Base-by-base conservation (phyloP, 2,329 filamentous ascomycete genomes). In the Fusarium luffae region DNA sequence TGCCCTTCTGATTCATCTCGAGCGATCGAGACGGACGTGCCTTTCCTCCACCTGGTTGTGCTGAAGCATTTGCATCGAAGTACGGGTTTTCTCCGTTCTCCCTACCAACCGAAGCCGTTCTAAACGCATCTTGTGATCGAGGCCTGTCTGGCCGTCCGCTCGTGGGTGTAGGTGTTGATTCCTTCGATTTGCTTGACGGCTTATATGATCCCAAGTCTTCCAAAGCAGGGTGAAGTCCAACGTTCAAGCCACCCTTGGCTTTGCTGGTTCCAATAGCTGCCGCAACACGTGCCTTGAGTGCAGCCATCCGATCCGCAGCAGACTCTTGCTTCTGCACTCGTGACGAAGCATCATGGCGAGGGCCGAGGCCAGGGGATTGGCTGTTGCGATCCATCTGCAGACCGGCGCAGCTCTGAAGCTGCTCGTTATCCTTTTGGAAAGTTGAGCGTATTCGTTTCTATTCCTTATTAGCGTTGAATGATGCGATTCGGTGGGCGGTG, bases 1-100 rank as follows among this genome's bases (percentile, higher is more conserved):
- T 98, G 55, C 96, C 96, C 79, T 97, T 97, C 73, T 94, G 90
- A 75, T 98, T 97, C 84, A 99, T 98, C 14, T 93, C 83, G 19
- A 99, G 85, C 69, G 93, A 90, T 63, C 93, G 90, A 13, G 93
- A 88, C 68, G 92, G 86, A 52, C 94, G 87, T 40, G 86, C 84
- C 73, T 91, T 92, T 32, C 77, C 75, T 79, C 84, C 68, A 76
- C 56, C 83, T 82, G 70, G 85, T 85, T 91, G 89, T 7, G 85
- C 82, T n/a, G 87, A 86, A 14, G 90, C 80, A 69, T 83, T 90
- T 10, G 91, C 85, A 74, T 97, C 93, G 70, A 92, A 94, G 78
- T 97, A 98, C 0, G 94, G 94, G 71, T 97, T 97, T 28, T 66
- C 59, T 40, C 71, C 60, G 40, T 46, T 54, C 49, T 67, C 61